Evolutionary conservation across 768 basidiomycete genomes (phyloP), one percentile per base, ranked within the genome.

Genomic region (Pleurotus ostreatus): DNA sequence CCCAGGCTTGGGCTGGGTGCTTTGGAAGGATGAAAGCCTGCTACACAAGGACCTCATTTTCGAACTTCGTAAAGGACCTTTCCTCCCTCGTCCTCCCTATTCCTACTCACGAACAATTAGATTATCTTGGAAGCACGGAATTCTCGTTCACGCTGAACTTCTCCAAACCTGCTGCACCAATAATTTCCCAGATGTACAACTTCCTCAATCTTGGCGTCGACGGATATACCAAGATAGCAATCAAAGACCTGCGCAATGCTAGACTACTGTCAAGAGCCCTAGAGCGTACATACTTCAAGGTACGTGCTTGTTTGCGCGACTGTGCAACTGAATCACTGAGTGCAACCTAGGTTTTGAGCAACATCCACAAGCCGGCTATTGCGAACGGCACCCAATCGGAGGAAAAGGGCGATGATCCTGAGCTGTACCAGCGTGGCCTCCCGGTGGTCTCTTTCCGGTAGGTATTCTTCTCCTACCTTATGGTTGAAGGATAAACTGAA

Each of bases 11-110:
- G 85, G 86, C 4, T 86, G 84, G 82, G 71, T 85, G 39, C 62
- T 88, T 46, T 86, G 83, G 83, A 71, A 80, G 48, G 76, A 82
- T 57, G 78, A 83, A 60, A 72, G 72, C 34, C 77, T 71, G 60
- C 68, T 88, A 38, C 85, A 84, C 52, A 81, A 84, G 59, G 77
- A 86, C 55, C 67, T 88, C 38, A 74, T 88, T 56, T 87, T 88
- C 59, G 83, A 86, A 69, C 75, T 85, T 41, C 82, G 77, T 79
- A 47, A 66, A 76, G 65, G 65, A n/a, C 22, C 46, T 44, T 40
- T 58, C 59, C 20, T 62, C 55, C 18, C 59, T 61, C 46, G 55
- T 61, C 9, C 61, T 13, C 40, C 2, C 18, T 41, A 41, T 13
- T 3, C 4, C 16, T 9, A 20, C 13, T 7, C 5, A 38, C 34